phyloP scores from a whole-genome alignment of 2,329 filamentous ascomycete species.

The Alternaria gansuensis region DNA sequence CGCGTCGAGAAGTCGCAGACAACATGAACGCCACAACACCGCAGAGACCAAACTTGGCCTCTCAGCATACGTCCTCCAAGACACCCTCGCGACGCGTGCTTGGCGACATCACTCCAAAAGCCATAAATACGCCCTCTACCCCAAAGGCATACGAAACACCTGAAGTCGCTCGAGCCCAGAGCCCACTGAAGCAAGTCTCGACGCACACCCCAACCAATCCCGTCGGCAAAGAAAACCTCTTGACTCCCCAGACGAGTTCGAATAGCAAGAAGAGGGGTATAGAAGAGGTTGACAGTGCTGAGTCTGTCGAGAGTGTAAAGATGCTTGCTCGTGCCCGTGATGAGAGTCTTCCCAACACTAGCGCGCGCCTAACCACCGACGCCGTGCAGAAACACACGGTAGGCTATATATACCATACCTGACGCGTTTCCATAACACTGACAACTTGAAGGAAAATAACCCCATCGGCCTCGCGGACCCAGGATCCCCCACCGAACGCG shows the following conservation, averaged over 20 bases:
- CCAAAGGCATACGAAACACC: conserved; percentile 32
- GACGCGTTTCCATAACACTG: conserved; percentile 34
- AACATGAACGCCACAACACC: conserved; percentile 36
- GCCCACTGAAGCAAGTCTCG: conserved; percentile 48
- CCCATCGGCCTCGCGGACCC: conserved; percentile 39
- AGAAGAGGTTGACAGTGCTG: conserved; percentile 47
- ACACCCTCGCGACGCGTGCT: conserved; percentile 48
- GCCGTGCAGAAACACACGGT: conserved; percentile 44
- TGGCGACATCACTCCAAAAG: conserved; percentile 47
- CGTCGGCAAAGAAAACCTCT: conserved; percentile 44
- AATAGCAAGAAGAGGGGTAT: conserved; percentile 50
- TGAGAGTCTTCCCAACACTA: conserved; percentile 21
- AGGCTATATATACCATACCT: conserved; percentile 14
- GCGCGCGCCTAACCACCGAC: conserved; percentile 35
- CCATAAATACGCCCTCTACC: conserved; percentile 47
- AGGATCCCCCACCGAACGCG: conserved; percentile 49
- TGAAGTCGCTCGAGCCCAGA: conserved; percentile 39
- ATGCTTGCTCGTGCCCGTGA: conserved; percentile 39
- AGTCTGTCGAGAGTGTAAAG: conserved; percentile 39
- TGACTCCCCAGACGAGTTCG: conserved; percentile 24
- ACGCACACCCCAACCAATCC: conserved; percentile 36
- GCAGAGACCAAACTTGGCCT: conserved; percentile 37
- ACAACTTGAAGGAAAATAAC: conserved; percentile 38
- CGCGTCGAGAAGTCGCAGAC: conserved; percentile 33
- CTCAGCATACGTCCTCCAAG: conserved; percentile 40